Evolutionary conservation across 2,329 filamentous ascomycete species (phyloP).

Genomic region (Fusarium succisae): DNA sequence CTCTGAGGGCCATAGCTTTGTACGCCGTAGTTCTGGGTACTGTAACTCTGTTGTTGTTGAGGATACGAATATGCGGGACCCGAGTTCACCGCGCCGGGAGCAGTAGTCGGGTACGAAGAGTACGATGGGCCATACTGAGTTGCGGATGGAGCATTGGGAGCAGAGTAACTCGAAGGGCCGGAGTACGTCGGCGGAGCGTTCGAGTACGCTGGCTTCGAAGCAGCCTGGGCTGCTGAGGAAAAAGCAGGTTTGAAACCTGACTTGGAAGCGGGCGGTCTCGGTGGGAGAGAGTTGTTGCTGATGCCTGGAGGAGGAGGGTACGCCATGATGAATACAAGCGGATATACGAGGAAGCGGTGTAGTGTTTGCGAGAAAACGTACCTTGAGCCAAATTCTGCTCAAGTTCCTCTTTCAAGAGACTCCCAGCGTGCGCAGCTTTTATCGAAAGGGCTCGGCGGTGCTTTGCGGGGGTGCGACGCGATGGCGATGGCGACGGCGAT

Average conservation of each 20-base stretch:
- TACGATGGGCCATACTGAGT: slow-evolving; percentile 58
- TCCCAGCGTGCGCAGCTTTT: slow-evolving; percentile 5
- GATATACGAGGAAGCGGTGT: slow-evolving; percentile 34
- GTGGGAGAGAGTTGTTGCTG: slow-evolving; percentile 67
- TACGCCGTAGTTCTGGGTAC: slow-evolving; percentile 50
- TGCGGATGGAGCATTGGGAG: slow-evolving; percentile 46
- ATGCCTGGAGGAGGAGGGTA: slow-evolving; percentile 85
- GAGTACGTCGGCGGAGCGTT: slow-evolving; percentile 42
- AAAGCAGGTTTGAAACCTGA: slow-evolving; percentile 62
- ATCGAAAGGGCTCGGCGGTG: neutral
- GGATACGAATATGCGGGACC: slow-evolving; percentile 41
- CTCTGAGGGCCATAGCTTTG: slow-evolving; percentile 38
- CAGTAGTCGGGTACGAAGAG: slow-evolving; percentile 48
- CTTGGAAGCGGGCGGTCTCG: slow-evolving; percentile 74
- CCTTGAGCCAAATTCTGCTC: slow-evolving; percentile 59
- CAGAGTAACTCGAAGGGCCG: slow-evolving; percentile 48
- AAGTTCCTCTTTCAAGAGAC: slow-evolving; percentile 40
- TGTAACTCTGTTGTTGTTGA: slow-evolving; percentile 36
- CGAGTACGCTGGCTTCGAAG: slow-evolving; percentile 52
- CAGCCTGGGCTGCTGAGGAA: slow-evolving; percentile 47
- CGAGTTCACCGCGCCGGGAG: slow-evolving; percentile 41
- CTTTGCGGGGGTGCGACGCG: slow-evolving; percentile 5
- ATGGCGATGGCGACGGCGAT: neutral
- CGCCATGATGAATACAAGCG: slow-evolving; percentile 76
- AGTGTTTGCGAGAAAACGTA: slow-evolving; percentile 53